A percentile compares a stretch with the other conserved stretches of the same genome.
Conservation (phyloP, 768 basidiomycete species). For the Tricholomella constricta region DNA sequence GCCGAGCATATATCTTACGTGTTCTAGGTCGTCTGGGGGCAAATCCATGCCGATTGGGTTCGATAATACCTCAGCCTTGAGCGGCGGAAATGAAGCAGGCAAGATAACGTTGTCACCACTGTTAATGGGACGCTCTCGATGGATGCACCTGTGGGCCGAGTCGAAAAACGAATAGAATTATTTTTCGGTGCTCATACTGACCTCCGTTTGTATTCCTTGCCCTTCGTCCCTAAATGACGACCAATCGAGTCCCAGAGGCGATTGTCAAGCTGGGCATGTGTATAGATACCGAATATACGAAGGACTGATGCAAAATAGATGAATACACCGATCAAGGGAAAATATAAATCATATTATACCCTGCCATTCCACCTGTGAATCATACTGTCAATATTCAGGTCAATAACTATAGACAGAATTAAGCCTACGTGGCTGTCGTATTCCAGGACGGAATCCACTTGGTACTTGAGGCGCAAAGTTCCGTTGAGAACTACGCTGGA, state of each 20-base stretch:
- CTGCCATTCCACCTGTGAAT: conserved; percentile 15
- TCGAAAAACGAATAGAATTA: neutral
- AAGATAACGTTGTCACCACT: conserved; percentile 44
- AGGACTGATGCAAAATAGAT: conserved; percentile 5
- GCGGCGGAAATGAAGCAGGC: conserved; percentile 55
- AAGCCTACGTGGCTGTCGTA: conserved; percentile 7
- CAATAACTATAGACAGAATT: neutral
- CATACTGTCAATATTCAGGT: neutral
- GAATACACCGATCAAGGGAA: neutral
- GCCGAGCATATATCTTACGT: conserved; percentile 33
- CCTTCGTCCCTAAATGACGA: conserved; percentile 37
- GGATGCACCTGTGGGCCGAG: conserved; percentile 41
- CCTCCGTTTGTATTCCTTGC: conserved; percentile 57
- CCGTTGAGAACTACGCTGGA: neutral
- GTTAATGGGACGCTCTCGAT: conserved; percentile 35
- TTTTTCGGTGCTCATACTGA: conserved; percentile 17
- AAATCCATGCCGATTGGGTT: conserved; percentile 30
- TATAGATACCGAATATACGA: conserved; percentile 26
- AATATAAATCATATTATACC: neutral
- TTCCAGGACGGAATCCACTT: conserved; percentile 17
- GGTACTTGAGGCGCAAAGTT: conserved; percentile 8
- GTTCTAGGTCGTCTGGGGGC: conserved; percentile 46
- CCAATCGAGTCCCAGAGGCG: conserved; percentile 42
- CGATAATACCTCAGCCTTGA: conserved; percentile 22
- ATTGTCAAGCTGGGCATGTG: conserved; percentile 39